A percentile compares a stretch with the other conserved stretches of the same genome.
Evolutionary conservation across 768 basidiomycete genomes (phyloP).

Genomic region (Postia placenta): DNA sequence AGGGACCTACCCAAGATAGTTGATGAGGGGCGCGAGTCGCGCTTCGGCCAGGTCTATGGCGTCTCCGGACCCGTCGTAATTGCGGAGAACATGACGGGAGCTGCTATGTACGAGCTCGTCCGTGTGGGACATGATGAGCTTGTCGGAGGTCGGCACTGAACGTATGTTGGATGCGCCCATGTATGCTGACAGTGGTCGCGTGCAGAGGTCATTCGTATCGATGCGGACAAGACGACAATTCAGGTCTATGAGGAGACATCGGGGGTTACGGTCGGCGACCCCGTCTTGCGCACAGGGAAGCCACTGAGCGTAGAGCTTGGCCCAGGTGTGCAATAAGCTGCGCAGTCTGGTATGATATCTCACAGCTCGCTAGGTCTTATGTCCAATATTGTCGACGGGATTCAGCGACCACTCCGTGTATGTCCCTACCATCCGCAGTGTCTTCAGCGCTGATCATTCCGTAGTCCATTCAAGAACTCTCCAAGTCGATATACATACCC

Average conservation of each 20-base stretch:
- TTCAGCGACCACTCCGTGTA: constrained; percentile 87
- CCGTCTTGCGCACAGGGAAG: constrained; percentile 95
- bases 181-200: not conserved
- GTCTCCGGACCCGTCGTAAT: constrained; percentile 99
- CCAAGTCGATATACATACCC: constrained; percentile 99
- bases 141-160: constrained; percentile 69
- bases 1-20: constrained; percentile 80
- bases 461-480: constrained; percentile 89
- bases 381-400: constrained; percentile 99
- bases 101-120: constrained; percentile 97
- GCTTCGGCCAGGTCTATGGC: constrained; percentile 85
- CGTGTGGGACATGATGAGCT: constrained; percentile 98
- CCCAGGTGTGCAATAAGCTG: constrained; percentile 55
- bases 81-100: constrained; percentile 92
- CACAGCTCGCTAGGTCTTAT: constrained; percentile 64
- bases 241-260: constrained; percentile 99
- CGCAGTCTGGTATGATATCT: constrained; percentile 5
- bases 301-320: constrained; percentile 97
- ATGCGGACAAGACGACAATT: constrained; percentile 95
- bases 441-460: constrained; percentile 8
- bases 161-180: not conserved
- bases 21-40: constrained; percentile 86
- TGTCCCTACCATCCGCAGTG: constrained; percentile 23
- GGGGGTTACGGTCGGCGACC: constrained; percentile 97
- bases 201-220: constrained; percentile 97